These are phyloP conservation scores for Dysphania ambrosioides DNA, from an alignment of 148 eudicot species.

Conservation along the genomic window DNA sequence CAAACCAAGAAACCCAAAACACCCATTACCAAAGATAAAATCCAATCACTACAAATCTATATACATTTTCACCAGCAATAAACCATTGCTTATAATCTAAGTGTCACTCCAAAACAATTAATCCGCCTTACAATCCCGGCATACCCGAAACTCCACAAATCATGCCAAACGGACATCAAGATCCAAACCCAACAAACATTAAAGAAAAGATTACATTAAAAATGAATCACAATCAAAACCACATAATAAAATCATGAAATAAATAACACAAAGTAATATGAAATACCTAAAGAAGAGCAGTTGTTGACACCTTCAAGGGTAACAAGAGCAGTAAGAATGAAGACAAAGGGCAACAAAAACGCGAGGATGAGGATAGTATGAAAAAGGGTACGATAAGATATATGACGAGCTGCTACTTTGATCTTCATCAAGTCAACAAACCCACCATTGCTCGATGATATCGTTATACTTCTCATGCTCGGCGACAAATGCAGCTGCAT, in stretches of 20 bases:
- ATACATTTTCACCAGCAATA: too few relatives aligned
- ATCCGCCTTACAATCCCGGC: too few relatives aligned
- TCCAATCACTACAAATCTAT: too few relatives aligned
- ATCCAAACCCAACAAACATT: too few relatives aligned
- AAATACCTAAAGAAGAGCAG: slow-evolving; percentile 95
- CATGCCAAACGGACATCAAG: neutral
- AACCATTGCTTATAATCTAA: too few relatives aligned
- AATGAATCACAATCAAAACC: too few relatives aligned
- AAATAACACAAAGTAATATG: neutral
- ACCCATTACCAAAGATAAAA: too few relatives aligned
- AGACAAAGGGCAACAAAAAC: slow-evolving; percentile 84
- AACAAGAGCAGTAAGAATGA: slow-evolving; percentile 88
- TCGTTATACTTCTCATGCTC: slow-evolving; percentile 96
- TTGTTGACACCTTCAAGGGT: slow-evolving; percentile 99
- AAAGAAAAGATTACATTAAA: too few relatives aligned
- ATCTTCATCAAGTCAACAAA: slow-evolving; percentile 94
- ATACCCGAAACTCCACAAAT: too few relatives aligned
- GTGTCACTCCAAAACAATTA: too few relatives aligned
- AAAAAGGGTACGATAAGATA: slow-evolving; percentile 84
- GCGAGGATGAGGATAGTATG: slow-evolving; percentile 85
- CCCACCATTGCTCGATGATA: slow-evolving; percentile 56
- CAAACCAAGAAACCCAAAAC: too few relatives aligned
- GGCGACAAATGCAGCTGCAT: slow-evolving; percentile 99
- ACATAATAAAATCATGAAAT: too few relatives aligned
- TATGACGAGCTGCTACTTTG: slow-evolving; percentile 90